phyloP scores from a whole-genome alignment of 1,284 basidiomycete genomes.

The Trichosporon sp. region DNA sequence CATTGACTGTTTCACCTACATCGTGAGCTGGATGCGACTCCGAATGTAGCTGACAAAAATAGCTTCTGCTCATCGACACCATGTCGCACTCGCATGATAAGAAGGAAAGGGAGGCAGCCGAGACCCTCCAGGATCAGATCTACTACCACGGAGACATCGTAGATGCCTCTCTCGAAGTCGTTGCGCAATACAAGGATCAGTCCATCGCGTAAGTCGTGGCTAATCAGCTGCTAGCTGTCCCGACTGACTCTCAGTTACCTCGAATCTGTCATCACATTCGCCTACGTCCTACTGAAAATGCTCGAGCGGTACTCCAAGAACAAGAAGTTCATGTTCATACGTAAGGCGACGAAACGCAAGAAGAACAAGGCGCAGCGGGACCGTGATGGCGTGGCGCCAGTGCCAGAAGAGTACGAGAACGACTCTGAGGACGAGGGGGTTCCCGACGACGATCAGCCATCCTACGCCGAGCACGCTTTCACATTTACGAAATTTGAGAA shows the following conservation, averaged over 20 bases:
- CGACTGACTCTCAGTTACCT: constrained; percentile 56
- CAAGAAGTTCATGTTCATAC: constrained; percentile 66
- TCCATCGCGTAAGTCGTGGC: constrained; percentile 46
- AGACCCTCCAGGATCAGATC: constrained; percentile 74
- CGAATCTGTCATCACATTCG: constrained; percentile 72
- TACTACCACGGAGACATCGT: constrained; percentile 90
- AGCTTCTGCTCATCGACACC: constrained; percentile 71
- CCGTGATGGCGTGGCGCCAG: constrained; percentile 9
- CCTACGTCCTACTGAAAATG: constrained; percentile 75
- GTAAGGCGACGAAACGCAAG: constrained; percentile 60
- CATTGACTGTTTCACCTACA: constrained; percentile 82
- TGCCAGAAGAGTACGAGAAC: constrained; percentile 38
- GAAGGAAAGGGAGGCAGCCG: constrained; percentile 67
- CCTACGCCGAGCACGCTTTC: constrained; percentile 75
- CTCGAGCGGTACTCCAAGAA: constrained; percentile 77
- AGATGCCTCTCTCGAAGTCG: constrained; percentile 70
- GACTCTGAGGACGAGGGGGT: constrained; percentile 52
- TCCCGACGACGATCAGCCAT: constrained; percentile 58
- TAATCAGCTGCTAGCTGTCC: too few relatives aligned
- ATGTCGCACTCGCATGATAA: constrained; percentile 54
- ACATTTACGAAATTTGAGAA: constrained; percentile 81
- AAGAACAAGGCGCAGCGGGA: constrained; percentile 30
- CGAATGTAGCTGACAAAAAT: neutral
- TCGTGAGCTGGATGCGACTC: constrained; percentile 48
- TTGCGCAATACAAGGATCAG: constrained; percentile 65